These are phyloP conservation scores for Coniferiporia sulphurascens DNA, from an alignment of 1,284 basidiomycete species.

Conservation along the genomic window DNA sequence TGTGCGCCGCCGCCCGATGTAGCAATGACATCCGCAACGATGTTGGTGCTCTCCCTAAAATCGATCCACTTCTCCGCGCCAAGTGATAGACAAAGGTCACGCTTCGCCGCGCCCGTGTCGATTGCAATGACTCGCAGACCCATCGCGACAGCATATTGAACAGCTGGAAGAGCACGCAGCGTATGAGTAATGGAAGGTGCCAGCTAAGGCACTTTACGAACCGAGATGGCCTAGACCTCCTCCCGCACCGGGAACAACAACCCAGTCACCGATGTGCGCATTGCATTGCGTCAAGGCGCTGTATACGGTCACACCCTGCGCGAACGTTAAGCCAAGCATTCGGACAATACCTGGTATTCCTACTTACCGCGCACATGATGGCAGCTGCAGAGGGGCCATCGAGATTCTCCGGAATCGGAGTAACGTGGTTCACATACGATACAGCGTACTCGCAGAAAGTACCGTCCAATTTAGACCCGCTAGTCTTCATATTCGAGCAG, in stretches of 20 bases:
- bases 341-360: constrained; percentile 22
- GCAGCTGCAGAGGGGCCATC: constrained; percentile 71
- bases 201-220: constrained; percentile 21
- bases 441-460: constrained; percentile 81
- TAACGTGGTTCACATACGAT: constrained; percentile 65
- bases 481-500: constrained; percentile 57
- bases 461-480: constrained; percentile 76
- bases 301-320: constrained; percentile 73
- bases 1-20: constrained; percentile 77
- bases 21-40: constrained; percentile 57
- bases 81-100: constrained; percentile 58
- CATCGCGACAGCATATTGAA: constrained; percentile 75
- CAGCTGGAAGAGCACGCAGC: constrained; percentile 37
- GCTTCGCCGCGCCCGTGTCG: constrained; percentile 75
- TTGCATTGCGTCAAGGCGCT: constrained; percentile 77
- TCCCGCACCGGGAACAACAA: constrained; percentile 77
- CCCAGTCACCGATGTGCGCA: constrained; percentile 73
- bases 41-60: constrained; percentile 60
- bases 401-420: constrained; percentile 67
- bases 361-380: constrained; percentile 69
- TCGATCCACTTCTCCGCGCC: constrained; percentile 82
- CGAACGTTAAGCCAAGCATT: not conserved
- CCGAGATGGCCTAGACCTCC: constrained; percentile 69
- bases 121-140: constrained; percentile 79
- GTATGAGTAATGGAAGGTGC: not conserved